Percentiles rank a stretch among this genome's conserved stretches.
phyloP scores from a whole-genome alignment of 176 grass and related monocot species.

The Carex parvula region DNA sequence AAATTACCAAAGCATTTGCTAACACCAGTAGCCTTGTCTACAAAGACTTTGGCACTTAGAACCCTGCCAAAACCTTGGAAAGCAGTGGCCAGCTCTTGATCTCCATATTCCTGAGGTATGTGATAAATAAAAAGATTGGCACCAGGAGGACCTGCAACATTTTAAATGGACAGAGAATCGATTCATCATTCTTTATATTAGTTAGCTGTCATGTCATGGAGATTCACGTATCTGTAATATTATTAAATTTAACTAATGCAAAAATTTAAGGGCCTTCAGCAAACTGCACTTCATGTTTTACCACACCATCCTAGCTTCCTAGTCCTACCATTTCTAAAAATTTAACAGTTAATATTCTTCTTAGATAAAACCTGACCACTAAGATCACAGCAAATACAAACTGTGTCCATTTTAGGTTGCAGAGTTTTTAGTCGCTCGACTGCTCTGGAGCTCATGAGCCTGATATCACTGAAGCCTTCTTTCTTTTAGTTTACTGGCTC shows the following conservation, averaged over 20 bases:
- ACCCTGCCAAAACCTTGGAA: slow-evolving; percentile 92
- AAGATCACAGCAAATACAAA: not conserved
- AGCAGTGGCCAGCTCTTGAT: slow-evolving; percentile 75
- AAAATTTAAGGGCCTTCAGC: not conserved
- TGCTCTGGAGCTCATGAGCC: not conserved
- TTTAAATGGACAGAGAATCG: not conserved
- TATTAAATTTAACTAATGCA: not conserved
- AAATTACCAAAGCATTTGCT: slow-evolving; percentile 96
- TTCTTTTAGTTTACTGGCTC: not conserved
- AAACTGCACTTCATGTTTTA: not conserved
- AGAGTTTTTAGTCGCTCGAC: not conserved
- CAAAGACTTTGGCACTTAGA: slow-evolving; percentile 93
- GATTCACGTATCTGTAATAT: not conserved
- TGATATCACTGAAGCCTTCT: not conserved
- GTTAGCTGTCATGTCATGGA: not conserved
- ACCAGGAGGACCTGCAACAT: slow-evolving; percentile 39
- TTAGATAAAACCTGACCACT: not conserved
- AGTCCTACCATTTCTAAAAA: not conserved
- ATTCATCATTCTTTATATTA: not conserved
- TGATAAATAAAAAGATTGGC: slow-evolving; percentile 54
- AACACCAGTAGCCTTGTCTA: slow-evolving; percentile 89
- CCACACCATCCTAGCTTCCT: too few relatives aligned
- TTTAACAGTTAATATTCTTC: not conserved
- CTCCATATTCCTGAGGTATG: slow-evolving; percentile 57
- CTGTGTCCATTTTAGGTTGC: not conserved